These are phyloP conservation scores for Ganoderma boninense DNA, from an alignment of 1,284 basidiomycete genomes.

Conservation along the genomic window DNA sequence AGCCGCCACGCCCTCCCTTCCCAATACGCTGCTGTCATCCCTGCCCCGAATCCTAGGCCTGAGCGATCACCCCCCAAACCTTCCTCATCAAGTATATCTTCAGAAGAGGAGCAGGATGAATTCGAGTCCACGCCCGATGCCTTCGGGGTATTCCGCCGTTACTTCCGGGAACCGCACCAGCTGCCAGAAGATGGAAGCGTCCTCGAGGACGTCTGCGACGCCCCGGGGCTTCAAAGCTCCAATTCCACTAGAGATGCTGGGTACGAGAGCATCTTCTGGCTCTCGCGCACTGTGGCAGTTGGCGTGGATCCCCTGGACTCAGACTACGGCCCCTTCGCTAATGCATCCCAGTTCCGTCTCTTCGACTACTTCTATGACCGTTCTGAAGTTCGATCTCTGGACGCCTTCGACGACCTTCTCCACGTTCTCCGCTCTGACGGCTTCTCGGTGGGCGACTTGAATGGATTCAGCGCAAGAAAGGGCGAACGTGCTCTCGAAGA, in stretches of 20 bases:
- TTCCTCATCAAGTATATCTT: not conserved
- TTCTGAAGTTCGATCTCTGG: not conserved
- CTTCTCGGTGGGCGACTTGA: not conserved
- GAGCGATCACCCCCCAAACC: not conserved
- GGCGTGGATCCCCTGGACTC: not conserved
- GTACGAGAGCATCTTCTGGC: not conserved
- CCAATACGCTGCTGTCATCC: not conserved
- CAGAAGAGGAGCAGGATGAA: not conserved
- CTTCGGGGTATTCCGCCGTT: not conserved
- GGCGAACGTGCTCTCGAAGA: not conserved
- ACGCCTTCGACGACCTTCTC: not conserved
- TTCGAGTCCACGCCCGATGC: not conserved
- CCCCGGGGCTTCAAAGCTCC: not conserved
- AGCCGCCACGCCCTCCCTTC: not conserved
- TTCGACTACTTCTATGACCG: constrained; percentile 1
- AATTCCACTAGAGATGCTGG: not conserved
- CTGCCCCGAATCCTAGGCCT: too few relatives aligned
- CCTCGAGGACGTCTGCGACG: not conserved
- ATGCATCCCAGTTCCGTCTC: not conserved
- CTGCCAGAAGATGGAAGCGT: not conserved
- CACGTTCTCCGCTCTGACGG: not conserved
- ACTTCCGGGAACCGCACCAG: not conserved
- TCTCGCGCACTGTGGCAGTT: not conserved
- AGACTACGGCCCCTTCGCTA: not conserved
- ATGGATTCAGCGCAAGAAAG: not conserved